Evolutionary conservation across 1,284 basidiomycete species (phyloP).

Genomic region (Ceratorhiza oryzae-sativae): DNA sequence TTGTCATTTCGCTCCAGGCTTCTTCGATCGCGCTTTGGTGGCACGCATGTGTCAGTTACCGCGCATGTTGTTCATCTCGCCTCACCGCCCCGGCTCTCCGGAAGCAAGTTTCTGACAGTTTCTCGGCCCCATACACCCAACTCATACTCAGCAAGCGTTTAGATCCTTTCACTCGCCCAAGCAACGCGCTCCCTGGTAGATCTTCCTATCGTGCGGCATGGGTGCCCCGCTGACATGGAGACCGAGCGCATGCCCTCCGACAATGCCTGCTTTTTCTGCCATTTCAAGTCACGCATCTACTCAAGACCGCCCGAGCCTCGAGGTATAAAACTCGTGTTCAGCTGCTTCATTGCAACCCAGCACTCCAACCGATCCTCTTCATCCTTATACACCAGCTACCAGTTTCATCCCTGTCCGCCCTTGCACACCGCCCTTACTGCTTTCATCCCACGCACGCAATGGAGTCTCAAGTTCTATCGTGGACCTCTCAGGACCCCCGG

Average conservation of each 20-base stretch:
- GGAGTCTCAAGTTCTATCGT: conserved; percentile 63
- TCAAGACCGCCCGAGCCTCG: conserved; percentile 33
- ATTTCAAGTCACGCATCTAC: conserved; percentile 33
- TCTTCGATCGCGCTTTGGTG: conserved; percentile 40
- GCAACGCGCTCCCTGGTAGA: conserved; percentile 40
- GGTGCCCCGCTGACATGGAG: conserved; percentile 40
- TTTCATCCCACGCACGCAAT: conserved; percentile 36
- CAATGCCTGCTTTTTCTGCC: conserved; percentile 38
- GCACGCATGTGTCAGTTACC: conserved; percentile 40
- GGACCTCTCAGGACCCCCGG: conserved; percentile 83
- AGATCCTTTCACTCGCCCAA: conserved; percentile 40
- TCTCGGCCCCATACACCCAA: conserved; percentile 37
- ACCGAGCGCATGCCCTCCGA: conserved; percentile 39
- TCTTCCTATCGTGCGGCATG: conserved; percentile 40
- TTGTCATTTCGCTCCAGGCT: conserved; percentile 40
- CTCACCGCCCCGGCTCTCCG: conserved; percentile 37
- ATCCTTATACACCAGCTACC: conserved; percentile 29
- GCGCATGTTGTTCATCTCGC: conserved; percentile 39
- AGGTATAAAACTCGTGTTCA: conserved; percentile 39
- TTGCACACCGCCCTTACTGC: conserved; percentile 34
- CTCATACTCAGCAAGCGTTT: conserved; percentile 32
- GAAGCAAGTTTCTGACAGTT: conserved; percentile 38
- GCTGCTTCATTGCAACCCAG: conserved; percentile 40
- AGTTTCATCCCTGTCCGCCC: conserved; percentile 39
- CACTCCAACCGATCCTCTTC: conserved; percentile 39